Base-by-base conservation (phyloP, 768 basidiomycete genomes). In the Leccinum subtestaceum region DNA sequence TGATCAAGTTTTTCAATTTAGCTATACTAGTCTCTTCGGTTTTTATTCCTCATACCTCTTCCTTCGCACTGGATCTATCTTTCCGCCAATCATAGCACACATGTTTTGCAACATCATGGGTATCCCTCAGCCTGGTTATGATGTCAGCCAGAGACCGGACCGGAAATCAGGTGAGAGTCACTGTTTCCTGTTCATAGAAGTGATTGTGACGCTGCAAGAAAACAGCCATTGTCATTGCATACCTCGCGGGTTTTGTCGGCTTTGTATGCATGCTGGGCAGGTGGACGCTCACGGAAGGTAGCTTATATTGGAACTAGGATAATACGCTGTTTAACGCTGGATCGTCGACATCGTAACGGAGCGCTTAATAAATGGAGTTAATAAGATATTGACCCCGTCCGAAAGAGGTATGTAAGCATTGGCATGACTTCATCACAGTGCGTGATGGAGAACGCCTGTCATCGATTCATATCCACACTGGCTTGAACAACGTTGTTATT, bases 71-170 rank as follows among this genome's bases (percentile, higher is more conserved):
- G 85, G 88, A 15, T 95, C 93, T 5, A 74, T 98, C 59, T 72
- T 88, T 31, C 88, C 94, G 1, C 79, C 95, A 2, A 80, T 95
- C 56, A 73, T 81, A 9, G 85, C 93, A 0, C 97, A 99, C 69
- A 75, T 89, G 1, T 96, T 94, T 69, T 98, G 97, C 78, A 99
- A 99, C 69, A 71, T 90, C 52, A 95, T 98, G 92, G 95, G 95
- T 1, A 66, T 98, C 29, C 97, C 96, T 2, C 80, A 86, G 54
- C 80, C 88, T 25, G 67, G 62, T 0, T 72, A 76, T 31, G 92
- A 94, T 58, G 66, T 91, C 36, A 64, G 66, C 43, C 71, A 74
- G 56, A 85, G 81, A 64, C 86, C 86, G 0, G 67, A 74, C 23
- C 75, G 77, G 59, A 84, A 80, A 70, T 74, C 66, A 63, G 65